Evolutionary conservation across 2,329 filamentous ascomycete genomes (phyloP).

Genomic region (Penicillium brasilianum): DNA sequence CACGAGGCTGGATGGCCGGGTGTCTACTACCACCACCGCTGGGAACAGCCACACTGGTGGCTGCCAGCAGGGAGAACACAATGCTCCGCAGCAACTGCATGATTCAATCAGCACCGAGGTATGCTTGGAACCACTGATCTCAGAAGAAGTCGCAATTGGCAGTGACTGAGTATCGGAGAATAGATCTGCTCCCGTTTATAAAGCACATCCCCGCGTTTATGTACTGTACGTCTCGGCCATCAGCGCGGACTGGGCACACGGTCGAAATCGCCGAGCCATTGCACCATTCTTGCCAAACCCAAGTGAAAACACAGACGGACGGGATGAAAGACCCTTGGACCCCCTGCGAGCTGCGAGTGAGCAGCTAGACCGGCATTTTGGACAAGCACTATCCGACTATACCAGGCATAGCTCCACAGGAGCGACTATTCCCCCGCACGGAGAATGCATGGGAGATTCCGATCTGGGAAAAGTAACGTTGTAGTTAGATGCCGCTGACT

Average conservation of each 20-base stretch:
- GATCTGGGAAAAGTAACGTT: slow-evolving; percentile 6
- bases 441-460: slow-evolving; percentile 16
- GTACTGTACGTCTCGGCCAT: background rate
- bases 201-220: slow-evolving; percentile 5
- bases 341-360: slow-evolving; percentile 14
- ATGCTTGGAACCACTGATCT: background rate
- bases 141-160: background rate
- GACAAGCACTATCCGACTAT: slow-evolving; percentile 7
- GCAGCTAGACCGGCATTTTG: slow-evolving; percentile 12
- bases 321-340: slow-evolving; percentile 12
- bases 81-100: slow-evolving; percentile 24
- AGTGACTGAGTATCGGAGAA: slow-evolving; percentile 3
- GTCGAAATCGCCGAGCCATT: slow-evolving; percentile 10
- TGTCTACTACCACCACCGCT: background rate
- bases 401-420: slow-evolving; percentile 17
- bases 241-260: background rate
- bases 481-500: background rate
- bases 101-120: background rate
- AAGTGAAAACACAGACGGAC: slow-evolving; percentile 7
- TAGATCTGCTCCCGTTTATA: background rate
- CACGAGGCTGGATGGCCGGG: slow-evolving; percentile 20
- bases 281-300: slow-evolving; percentile 7
- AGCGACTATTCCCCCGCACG: slow-evolving; percentile 21
- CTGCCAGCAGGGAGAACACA: slow-evolving; percentile 20
- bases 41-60: slow-evolving; percentile 19